Evolutionary conservation across 1,284 basidiomycete species (phyloP), one percentile per base, ranked within the genome.

Genomic region (Gomphus bonarii): DNA sequence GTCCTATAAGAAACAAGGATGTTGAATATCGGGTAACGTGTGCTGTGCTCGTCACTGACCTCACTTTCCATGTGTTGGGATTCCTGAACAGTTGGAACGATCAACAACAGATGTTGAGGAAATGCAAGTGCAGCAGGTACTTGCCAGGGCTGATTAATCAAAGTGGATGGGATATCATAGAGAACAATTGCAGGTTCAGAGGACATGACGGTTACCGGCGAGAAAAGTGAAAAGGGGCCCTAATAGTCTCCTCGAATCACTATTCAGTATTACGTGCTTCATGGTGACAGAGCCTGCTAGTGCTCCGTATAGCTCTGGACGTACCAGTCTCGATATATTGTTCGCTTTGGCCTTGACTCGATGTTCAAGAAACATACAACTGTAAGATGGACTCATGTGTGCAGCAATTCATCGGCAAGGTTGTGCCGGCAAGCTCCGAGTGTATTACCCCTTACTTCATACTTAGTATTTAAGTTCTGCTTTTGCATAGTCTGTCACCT

Each of bases 141-240:
- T 50, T 33, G 30, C 49, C 49, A 50, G 16, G 31, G 30, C n/a
- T 35, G 30, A 33, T 31, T 11, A 33, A 11, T 18, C 12, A n/a
- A 33, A 36, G 73, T 73, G 10, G 81, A 80, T 46, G 77, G 80
- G 44, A 82, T 73, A 61, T 87, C 85, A 63, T 85, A 87, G 20
- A 87, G 72, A 25, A 74, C 79, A 62, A 87, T 83, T 30, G 72
- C 67, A 18, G 81, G 79, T 57, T 72, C 69, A 55, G 72, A 68
- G n/a, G 43, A 14, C 30, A 46, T 55, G 28, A 31, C 22, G 4
- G 46, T 20, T 8, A 18, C 22, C 18, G 25, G 20, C 20, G 12
- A 20, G 42, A 25, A 28, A 20, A 20, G 14, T 3, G 46, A 25
- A 28, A 28, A 28, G 25, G n/a, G 36, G 16, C 16, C 38, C 38